Conservation (phyloP, 164 flowering plant species). For the Platanus orientalis region DNA sequence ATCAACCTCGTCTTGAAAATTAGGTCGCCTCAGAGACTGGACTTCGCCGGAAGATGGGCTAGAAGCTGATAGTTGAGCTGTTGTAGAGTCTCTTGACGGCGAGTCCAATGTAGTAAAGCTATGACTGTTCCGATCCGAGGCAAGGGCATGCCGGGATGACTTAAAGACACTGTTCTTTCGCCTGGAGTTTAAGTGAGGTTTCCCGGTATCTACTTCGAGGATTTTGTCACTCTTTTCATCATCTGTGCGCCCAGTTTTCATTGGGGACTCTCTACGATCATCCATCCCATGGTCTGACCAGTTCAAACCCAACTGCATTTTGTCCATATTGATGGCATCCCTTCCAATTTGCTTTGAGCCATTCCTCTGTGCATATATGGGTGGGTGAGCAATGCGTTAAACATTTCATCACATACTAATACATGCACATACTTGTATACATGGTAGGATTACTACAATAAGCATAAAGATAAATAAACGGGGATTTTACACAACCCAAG, state of each 20-base stretch:
- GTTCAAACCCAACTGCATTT: conserved; percentile 19
- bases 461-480: no score
- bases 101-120: conserved; percentile 36
- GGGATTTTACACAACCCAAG: no score
- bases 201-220: conserved; percentile 76
- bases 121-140: conserved; percentile 28
- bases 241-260: conserved; percentile 22
- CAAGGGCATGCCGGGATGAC: conserved; percentile 20
- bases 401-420: neutral
- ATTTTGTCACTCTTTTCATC: conserved; percentile 65
- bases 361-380: conserved; percentile 36
- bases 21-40: conserved; percentile 31
- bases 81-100: conserved; percentile 39
- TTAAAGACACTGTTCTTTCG: conserved; percentile 16
- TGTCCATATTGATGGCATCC: conserved; percentile 19
- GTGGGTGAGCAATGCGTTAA: neutral
- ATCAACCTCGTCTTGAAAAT: conserved; percentile 24
- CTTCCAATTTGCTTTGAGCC: conserved; percentile 35
- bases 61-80: conserved; percentile 33
- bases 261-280: conserved; percentile 22
- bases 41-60: conserved; percentile 37
- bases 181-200: conserved; percentile 42
- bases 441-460: no score
- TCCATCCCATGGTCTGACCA: conserved; percentile 62
- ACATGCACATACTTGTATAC: neutral